Evolutionary conservation across 495 filamentous ascomycete genomes (phyloP), one percentile per base, ranked within the genome.

Genomic region (Cercophora newfieldiana): DNA sequence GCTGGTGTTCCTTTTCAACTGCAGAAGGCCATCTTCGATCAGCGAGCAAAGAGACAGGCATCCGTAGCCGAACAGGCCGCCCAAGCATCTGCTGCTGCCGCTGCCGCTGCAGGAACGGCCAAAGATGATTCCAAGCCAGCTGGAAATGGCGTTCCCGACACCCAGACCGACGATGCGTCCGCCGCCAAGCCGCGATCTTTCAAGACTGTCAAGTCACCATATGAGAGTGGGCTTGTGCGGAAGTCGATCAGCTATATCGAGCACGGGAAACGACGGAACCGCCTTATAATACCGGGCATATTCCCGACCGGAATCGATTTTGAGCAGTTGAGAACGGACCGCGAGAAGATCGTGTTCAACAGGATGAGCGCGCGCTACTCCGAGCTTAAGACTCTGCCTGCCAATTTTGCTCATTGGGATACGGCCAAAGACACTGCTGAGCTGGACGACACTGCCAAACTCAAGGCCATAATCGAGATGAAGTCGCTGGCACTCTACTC

Each of bases 381-480:
- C 22, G 92, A 97, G 71, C 83, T 99, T 2, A 91, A 94, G 71
- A 83, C 87, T 21, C 78, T 97, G 21, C 89, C 90, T 18, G 93
- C 90, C 30, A 97, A 93, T 71, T 79, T 97, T 33, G 90, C 85
- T 12, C 87, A 89, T 53, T 96, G 92, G 89, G 91, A 99, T 72
- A 87, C 89, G 0, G 89, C 89, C 57, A 85, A 85, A 29, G 91
- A 93, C 62, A 80, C 80, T 3, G 82, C 93, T 0, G 85, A 89
- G 7, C 83, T 88, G 12, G 91, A 97, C 67, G 91, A 94, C 61
- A 89, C 90, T 0, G 75, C 96, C 56, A 98, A 97, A 81, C 79
- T 93, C 25, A 93, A 92, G 78, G 91, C 93, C 48, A 79, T 96
- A 67, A 96, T 98, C 58, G 95, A 99, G 79, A 90, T 93, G 74